These are phyloP conservation scores for Mentha longifolia DNA, from an alignment of 257 asterid genomes.

Conservation along the genomic window DNA sequence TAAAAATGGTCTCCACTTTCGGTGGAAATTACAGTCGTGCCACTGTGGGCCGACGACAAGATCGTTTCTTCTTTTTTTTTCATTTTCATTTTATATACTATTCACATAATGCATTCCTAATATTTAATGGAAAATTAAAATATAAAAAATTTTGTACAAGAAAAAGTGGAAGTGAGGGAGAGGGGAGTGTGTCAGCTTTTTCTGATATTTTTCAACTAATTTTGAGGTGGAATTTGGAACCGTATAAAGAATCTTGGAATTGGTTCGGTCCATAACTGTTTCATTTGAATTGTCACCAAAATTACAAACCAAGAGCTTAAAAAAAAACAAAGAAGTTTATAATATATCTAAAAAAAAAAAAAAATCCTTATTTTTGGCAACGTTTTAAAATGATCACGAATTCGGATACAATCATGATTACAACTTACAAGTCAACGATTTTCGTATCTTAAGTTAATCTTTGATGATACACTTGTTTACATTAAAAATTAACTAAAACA, in stretches of 20 bases:
- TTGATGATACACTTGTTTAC: constrained; percentile 22
- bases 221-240: constrained; percentile 41
- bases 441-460: not conserved
- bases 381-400: not conserved
- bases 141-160: no score
- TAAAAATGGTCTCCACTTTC: constrained; percentile 43
- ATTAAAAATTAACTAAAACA: not conserved
- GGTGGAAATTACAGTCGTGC: constrained; percentile 55
- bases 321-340: no score
- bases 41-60: constrained; percentile 39
- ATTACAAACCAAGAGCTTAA: no score
- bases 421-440: constrained; percentile 35
- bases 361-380: not conserved
- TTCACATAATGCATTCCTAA: no score
- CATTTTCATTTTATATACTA: no score
- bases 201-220: constrained; percentile 35
- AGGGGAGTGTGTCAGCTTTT: constrained; percentile 41
- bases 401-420: constrained; percentile 24
- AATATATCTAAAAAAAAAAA: no score
- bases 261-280: constrained; percentile 42
- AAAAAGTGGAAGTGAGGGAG: not conserved
- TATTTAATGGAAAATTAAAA: not conserved
- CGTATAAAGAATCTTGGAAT: constrained; percentile 53
- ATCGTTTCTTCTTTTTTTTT: not conserved
- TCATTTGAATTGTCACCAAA: not conserved